Conservation (phyloP, 1,139 yeast genomes). For the Suhomyces wounanorum region DNA sequence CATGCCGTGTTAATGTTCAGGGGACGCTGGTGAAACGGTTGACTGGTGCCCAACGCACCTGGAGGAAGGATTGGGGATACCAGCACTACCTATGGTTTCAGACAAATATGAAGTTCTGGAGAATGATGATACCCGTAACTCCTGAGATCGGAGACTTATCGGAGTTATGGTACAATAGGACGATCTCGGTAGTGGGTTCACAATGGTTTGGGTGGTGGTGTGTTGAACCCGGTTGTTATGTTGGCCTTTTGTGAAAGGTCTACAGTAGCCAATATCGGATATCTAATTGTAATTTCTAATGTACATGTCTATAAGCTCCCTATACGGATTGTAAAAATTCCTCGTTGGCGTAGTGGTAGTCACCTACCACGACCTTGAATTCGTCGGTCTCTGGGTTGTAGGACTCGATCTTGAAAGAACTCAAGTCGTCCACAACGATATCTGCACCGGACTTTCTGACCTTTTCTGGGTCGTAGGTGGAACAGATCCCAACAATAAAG, state of each 20-base stretch:
- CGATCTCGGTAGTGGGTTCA: no score
- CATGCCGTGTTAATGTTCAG: not conserved
- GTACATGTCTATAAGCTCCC: conserved; percentile 17
- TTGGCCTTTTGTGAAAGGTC: not conserved
- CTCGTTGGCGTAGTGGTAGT: conserved; percentile 50
- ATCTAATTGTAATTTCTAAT: conserved; percentile 11
- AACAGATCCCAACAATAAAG: conserved; percentile 77
- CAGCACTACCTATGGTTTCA: not conserved
- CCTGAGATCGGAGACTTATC: not conserved
- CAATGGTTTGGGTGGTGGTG: no score
- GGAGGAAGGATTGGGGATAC: not conserved
- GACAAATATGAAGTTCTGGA: not conserved
- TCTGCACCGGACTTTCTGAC: conserved; percentile 78
- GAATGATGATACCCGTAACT: not conserved
- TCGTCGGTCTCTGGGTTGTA: conserved; percentile 49
- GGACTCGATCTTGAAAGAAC: conserved; percentile 46
- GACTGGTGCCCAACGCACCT: not conserved
- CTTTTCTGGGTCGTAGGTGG: conserved; percentile 70
- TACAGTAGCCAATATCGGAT: not conserved
- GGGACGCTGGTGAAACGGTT: not conserved
- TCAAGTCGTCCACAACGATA: conserved; percentile 73
- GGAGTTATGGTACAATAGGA: no score
- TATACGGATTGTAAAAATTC: conserved; percentile 38
- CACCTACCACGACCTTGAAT: conserved; percentile 46
- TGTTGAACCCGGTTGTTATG: no score